Percentiles rank a stretch among this genome's conserved stretches.
These are phyloP conservation scores for Spiraea crenata DNA, from an alignment of 331 rosid genomes.

Conservation along the genomic window DNA sequence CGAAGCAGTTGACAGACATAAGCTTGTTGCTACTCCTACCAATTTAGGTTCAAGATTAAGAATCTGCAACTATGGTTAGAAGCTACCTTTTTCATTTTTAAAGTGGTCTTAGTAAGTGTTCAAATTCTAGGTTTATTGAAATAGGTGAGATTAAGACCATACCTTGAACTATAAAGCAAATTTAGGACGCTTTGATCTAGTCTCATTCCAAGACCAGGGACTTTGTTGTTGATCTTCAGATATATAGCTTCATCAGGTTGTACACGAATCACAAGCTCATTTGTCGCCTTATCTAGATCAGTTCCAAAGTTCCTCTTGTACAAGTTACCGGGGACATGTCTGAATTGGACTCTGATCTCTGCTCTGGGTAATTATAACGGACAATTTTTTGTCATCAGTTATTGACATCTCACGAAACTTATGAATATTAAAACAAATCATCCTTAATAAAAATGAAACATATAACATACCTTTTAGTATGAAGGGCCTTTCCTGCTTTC, in stretches of 20 bases:
- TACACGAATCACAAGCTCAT: slow-evolving; percentile 94
- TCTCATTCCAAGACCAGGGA: slow-evolving; percentile 98
- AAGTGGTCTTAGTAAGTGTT: background rate
- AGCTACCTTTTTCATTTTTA: background rate
- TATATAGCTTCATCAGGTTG: slow-evolving; percentile 95
- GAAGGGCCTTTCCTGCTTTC: slow-evolving; percentile 98
- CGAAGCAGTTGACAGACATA: no score
- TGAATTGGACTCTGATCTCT: slow-evolving; percentile 95
- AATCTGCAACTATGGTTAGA: background rate
- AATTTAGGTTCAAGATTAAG: no score
- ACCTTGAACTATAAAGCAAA: slow-evolving; percentile 87
- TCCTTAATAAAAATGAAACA: slow-evolving; percentile 10
- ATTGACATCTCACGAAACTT: slow-evolving; percentile 13
- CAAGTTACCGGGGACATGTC: slow-evolving; percentile 96
- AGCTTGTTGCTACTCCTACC: no score
- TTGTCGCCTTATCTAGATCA: slow-evolving; percentile 86
- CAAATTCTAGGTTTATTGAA: no score
- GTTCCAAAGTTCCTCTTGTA: slow-evolving; percentile 87
- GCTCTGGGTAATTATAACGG: slow-evolving; percentile 54
- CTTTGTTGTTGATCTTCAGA: slow-evolving; percentile 94
- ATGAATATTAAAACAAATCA: slow-evolving; percentile 9
- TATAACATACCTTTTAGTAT: slow-evolving; percentile 66
- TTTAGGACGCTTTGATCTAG: slow-evolving; percentile 88
- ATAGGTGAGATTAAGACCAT: background rate
- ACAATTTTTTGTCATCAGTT: slow-evolving; percentile 18